Percentiles rank a stretch among this genome's conserved stretches.
These are phyloP conservation scores for Solanum chaucha DNA, from an alignment of 257 asterid genomes.

Conservation along the genomic window DNA sequence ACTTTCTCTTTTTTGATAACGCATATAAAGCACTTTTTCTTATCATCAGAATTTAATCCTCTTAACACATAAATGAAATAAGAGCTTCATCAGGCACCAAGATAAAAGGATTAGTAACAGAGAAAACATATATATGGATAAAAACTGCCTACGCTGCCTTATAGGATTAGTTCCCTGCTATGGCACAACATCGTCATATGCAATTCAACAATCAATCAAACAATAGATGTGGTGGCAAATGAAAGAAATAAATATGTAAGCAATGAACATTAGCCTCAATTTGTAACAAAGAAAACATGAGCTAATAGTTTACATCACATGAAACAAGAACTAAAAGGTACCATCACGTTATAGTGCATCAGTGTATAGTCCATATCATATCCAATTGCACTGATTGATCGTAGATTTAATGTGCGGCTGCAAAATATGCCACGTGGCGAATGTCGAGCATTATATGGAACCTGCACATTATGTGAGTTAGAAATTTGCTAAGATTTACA, in stretches of 20 bases:
- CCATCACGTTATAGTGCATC: slow-evolving; percentile 74
- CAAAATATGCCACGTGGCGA: slow-evolving; percentile 79
- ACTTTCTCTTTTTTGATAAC: not conserved
- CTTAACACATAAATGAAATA: not conserved
- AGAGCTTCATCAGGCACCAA: not conserved
- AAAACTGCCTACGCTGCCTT: not conserved
- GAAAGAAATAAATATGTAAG: not conserved
- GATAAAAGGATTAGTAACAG: not conserved
- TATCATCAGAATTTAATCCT: not conserved
- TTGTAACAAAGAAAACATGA: not conserved
- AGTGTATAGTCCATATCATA: slow-evolving; percentile 89
- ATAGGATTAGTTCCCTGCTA: not conserved
- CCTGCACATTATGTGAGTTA: slow-evolving; percentile 25
- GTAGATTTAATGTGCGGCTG: slow-evolving; percentile 63
- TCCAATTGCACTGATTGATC: slow-evolving; percentile 75
- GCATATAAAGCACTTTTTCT: not conserved
- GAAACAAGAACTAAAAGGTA: slow-evolving; percentile 9
- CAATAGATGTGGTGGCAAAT: not conserved
- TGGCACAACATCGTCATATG: not conserved
- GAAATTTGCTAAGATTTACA: not conserved
- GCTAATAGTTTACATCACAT: not conserved
- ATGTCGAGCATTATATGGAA: slow-evolving; percentile 50
- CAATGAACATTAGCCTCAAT: not conserved
- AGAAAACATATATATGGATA: not conserved
- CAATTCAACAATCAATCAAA: not conserved